Evolutionary conservation across 225 moss, liverwort and hornwort species (phyloP), one percentile per base, ranked within the genome.

Genomic region (Physcomitrium patens): DNA sequence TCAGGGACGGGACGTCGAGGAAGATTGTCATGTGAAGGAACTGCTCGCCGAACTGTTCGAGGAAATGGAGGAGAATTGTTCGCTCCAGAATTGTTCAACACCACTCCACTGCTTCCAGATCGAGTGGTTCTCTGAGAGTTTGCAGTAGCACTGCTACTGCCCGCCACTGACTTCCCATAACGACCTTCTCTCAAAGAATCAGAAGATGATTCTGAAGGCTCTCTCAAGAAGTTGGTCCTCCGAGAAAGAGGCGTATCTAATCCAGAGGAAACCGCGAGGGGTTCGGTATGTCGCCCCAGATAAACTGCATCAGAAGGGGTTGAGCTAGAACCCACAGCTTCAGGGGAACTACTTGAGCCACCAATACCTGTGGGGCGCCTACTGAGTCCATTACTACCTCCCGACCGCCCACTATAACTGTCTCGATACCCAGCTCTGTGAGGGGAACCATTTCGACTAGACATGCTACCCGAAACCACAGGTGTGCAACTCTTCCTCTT

Each of bases 401-500:
- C 86, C 15, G 83, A 71, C 74, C 90, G 82, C 66, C 83, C 79
- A 79, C 73, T 80, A 60, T 85, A 83, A 17, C 55, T 42, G 46
- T 92, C 92, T 75, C 87, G 86, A 67, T 80, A 86, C 20, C 84
- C 80, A 71, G 80, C 75, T 54, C 84, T 78, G 41, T 86, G 87
- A 76, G 89, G 91, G 61, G 91, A 90, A 20, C 81, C 84, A 76
- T 67, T 91, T 22, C 85, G 84, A 77, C 70, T 83, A 62, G 89
- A 91, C 67, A 81, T 77, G 74, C 76, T 87, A 51, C 87, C 87
- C 20, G 85, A 70, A n/a, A 68, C 82, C 46, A 89, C 90, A 57
- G 92, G 81, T 69, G 91, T 82, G 67, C 89, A 95, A 64, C 92
- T 91, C 73, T 92, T 92, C 60, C 94, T 88, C 83, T 95, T 95